phyloP scores from a whole-genome alignment of 179 eudicot species.

The Beta corolliflora region DNA sequence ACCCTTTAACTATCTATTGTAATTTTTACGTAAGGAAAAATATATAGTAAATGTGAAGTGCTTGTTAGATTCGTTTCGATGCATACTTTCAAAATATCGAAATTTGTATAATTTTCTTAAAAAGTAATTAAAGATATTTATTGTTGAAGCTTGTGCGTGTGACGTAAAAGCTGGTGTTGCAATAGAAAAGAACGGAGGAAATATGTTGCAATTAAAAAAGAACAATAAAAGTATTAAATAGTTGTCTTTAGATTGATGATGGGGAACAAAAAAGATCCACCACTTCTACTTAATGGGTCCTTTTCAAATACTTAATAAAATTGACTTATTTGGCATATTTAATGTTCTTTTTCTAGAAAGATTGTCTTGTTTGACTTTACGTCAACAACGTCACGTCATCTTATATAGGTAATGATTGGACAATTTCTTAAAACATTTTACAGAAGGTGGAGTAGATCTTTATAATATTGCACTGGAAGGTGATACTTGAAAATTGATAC shows the following conservation, averaged over 20 bases:
- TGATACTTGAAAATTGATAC: neutral
- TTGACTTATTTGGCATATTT: neutral
- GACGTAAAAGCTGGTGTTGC: too few species aligned
- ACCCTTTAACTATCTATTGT: too few species aligned
- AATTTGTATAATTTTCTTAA: too few species aligned
- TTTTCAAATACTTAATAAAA: neutral
- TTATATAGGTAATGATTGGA: neutral
- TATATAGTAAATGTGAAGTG: too few species aligned
- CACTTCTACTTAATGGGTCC: neutral
- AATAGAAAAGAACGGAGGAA: too few species aligned
- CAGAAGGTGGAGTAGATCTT: neutral
- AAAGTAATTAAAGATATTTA: too few species aligned
- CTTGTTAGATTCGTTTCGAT: too few species aligned
- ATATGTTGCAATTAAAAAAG: too few species aligned
- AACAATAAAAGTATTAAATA: neutral
- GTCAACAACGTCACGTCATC: neutral
- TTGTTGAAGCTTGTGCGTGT: too few species aligned
- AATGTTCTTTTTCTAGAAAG: neutral
- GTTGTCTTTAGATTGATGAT: neutral
- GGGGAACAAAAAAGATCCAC: neutral
- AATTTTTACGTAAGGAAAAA: too few species aligned
- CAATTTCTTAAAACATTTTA: neutral
- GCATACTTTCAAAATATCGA: too few species aligned
- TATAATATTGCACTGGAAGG: neutral
- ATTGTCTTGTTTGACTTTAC: conserved; percentile 12